Percentiles rank a stretch among this genome's conserved stretches.
Evolutionary conservation across 306 rosid genomes (phyloP).

Genomic region (Biancaea sappan): DNA sequence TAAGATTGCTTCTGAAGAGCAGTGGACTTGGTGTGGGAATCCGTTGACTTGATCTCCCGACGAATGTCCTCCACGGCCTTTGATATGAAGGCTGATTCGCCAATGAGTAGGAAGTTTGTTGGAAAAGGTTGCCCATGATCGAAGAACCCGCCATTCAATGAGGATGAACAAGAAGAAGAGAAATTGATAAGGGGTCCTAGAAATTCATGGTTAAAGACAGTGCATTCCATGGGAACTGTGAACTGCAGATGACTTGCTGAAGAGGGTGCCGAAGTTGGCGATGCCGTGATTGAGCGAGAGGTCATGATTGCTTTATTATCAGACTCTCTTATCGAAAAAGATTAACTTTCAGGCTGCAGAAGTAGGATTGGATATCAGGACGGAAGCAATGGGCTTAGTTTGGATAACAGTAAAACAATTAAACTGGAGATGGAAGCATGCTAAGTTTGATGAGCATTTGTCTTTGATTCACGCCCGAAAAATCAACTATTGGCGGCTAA

Average conservation of each 20-base stretch:
- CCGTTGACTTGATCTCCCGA: constrained; percentile 81
- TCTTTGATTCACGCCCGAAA: too few species aligned
- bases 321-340: neutral
- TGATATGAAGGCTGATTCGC: constrained; percentile 66
- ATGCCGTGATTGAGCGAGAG: neutral
- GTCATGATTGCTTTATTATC: neutral
- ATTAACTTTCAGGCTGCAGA: neutral
- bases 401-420: too few species aligned
- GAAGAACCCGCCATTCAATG: constrained; percentile 66
- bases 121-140: constrained; percentile 80
- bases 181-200: neutral
- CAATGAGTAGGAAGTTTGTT: constrained; percentile 65
- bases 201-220: neutral
- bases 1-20: constrained; percentile 77
- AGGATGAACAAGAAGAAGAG: neutral
- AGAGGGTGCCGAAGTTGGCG: neutral
- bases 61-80: constrained; percentile 81
- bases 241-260: neutral
- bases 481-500: too few species aligned
- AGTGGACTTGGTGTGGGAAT: constrained; percentile 64
- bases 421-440: too few species aligned
- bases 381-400: neutral
- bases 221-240: neutral
- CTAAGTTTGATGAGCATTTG: too few species aligned
- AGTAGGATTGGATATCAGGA: neutral